A percentile compares a stretch with the other conserved stretches of the same genome.
Evolutionary conservation across 163 green algal species (phyloP).

Genomic region (Volvox carteri): DNA sequence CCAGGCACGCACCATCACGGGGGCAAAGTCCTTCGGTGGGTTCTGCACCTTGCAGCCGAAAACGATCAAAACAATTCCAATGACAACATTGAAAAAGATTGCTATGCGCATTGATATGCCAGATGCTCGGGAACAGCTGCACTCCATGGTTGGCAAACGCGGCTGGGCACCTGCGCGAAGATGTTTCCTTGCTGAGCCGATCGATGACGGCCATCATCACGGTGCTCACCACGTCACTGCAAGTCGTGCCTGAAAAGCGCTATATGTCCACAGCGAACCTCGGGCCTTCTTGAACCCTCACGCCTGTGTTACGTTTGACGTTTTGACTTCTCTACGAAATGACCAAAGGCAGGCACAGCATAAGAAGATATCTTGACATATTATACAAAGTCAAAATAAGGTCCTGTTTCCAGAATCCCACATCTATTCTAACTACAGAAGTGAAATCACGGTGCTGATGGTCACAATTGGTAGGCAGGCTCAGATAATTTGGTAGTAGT

Average conservation of each 20-base stretch:
- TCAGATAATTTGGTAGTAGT: too few species aligned
- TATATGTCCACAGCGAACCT: too few species aligned
- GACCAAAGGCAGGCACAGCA: too few species aligned
- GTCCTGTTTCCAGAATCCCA: too few species aligned
- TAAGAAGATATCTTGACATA: too few species aligned
- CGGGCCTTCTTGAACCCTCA: too few species aligned
- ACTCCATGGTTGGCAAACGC: conserved; percentile 6
- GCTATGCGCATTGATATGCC: conserved; percentile 52
- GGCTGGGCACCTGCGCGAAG: conserved; percentile 5
- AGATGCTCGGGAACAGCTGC: conserved; percentile 25
- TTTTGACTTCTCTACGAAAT: conserved; percentile 22
- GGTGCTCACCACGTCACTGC: too few species aligned
- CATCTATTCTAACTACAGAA: neutral
- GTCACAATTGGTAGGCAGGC: too few species aligned
- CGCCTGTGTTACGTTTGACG: neutral
- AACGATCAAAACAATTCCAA: conserved; percentile 49
- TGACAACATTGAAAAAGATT: conserved; percentile 15
- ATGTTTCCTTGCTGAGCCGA: neutral
- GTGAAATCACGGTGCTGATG: too few species aligned
- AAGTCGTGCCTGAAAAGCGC: too few species aligned
- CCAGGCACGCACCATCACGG: conserved; percentile 25
- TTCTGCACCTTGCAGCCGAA: conserved; percentile 59
- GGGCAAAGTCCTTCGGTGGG: conserved; percentile 50
- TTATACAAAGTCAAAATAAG: too few species aligned
- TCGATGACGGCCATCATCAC: too few species aligned